A percentile compares a stretch with the other conserved stretches of the same genome.
phyloP scores from a whole-genome alignment of 805 yeast species.

The Ogataea naganishii region DNA sequence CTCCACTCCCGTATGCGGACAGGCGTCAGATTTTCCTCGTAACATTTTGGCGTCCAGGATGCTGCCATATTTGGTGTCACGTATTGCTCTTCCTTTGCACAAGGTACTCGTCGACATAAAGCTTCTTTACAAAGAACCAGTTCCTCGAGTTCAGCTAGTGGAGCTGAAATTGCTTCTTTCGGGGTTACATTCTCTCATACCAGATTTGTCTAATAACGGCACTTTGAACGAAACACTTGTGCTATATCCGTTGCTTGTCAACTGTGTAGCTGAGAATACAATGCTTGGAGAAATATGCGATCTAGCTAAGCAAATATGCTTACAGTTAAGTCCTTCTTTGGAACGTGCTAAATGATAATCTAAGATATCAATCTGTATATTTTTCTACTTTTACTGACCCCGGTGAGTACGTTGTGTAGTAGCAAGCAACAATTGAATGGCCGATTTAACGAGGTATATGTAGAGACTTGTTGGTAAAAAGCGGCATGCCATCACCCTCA shows the following conservation, averaged over 20 bases:
- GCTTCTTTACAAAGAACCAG: conserved; percentile 53
- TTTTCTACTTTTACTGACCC: too few relatives aligned
- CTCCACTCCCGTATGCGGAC: conserved; percentile 19
- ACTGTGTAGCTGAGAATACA: conserved; percentile 11
- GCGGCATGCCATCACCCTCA: too few relatives aligned
- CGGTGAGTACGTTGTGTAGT: too few relatives aligned
- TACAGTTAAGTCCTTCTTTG: too few relatives aligned
- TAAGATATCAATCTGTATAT: too few relatives aligned
- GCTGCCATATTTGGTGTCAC: conserved; percentile 41
- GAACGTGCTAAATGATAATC: too few relatives aligned
- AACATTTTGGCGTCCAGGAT: conserved; percentile 18
- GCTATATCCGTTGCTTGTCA: conserved; percentile 15
- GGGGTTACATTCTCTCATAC: conserved; percentile 37
- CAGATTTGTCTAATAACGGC: not conserved
- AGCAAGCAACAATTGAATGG: too few relatives aligned
- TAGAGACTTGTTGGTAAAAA: too few relatives aligned
- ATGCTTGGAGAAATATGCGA: conserved; percentile 11
- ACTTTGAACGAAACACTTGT: conserved; percentile 1
- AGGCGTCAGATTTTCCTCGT: conserved; percentile 8
- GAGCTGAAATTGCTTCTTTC: conserved; percentile 45
- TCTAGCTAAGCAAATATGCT: conserved; percentile 11
- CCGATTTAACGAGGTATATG: too few relatives aligned
- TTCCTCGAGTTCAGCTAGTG: conserved; percentile 52
- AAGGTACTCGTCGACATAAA: conserved; percentile 57
- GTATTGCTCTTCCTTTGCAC: conserved; percentile 54